Evolutionary conservation across 495 filamentous ascomycete genomes (phyloP).

Genomic region (Penicillium angulare): DNA sequence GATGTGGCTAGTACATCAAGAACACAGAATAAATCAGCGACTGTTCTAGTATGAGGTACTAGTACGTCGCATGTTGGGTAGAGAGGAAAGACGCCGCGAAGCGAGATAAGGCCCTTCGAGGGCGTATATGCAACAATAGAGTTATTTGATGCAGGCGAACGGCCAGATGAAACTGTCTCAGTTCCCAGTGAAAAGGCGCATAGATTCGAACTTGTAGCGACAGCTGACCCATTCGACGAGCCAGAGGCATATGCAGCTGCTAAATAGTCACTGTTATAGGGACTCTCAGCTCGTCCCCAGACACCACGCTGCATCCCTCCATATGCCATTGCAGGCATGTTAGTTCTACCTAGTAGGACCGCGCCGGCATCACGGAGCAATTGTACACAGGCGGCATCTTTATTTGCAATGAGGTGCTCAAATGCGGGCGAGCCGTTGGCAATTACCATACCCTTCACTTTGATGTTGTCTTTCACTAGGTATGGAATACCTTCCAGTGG

Average conservation of each 20-base stretch:
- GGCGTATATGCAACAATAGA: slow-evolving; percentile 38
- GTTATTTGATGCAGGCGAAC: slow-evolving; percentile 39
- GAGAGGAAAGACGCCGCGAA: slow-evolving; percentile 35
- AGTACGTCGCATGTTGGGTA: slow-evolving; percentile 39
- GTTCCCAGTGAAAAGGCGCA: slow-evolving; percentile 38
- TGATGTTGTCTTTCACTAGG: slow-evolving; percentile 70
- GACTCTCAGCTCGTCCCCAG: slow-evolving; percentile 37
- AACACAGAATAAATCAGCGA: slow-evolving; percentile 29
- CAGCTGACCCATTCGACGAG: slow-evolving; percentile 39
- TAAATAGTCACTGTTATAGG: slow-evolving; percentile 31
- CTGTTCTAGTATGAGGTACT: slow-evolving; percentile 35
- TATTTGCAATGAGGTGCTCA: slow-evolving; percentile 57
- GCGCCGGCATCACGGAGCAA: slow-evolving; percentile 61
- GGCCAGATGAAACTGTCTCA: slow-evolving; percentile 39
- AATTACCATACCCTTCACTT: slow-evolving; percentile 65
- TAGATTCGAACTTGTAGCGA: slow-evolving; percentile 34
- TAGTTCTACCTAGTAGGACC: slow-evolving; percentile 56
- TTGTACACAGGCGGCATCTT: slow-evolving; percentile 61
- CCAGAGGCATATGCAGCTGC: slow-evolving; percentile 38
- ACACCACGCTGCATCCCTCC: slow-evolving; percentile 42
- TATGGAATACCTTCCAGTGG: slow-evolving; percentile 71
- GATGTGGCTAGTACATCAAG: slow-evolving; percentile 31
- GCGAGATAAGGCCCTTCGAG: slow-evolving; percentile 33
- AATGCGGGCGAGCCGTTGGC: slow-evolving; percentile 53
- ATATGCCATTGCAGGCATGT: slow-evolving; percentile 44